Base-by-base conservation (phyloP, 495 filamentous ascomycete species). In the Podospora tetraspora region DNA sequence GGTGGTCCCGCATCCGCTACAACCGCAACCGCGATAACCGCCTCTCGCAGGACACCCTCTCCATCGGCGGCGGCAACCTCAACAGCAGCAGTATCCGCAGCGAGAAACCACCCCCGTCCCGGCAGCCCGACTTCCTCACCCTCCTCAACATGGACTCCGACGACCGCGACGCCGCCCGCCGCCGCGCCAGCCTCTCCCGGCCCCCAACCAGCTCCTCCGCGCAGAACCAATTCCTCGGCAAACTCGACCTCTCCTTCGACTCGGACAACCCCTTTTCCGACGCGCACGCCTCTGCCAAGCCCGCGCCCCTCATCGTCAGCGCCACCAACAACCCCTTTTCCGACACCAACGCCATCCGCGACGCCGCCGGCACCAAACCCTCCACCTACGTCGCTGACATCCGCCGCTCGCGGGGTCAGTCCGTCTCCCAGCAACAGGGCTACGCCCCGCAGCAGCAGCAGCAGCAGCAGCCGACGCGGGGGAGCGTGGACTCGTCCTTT, bases 321-420 rank as follows among this genome's bases (percentile, higher is more conserved):
- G 73, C 76, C 52, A 64, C 74, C 22, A 75, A 77, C 59, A 79
- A 84, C 64, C 81, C 80, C 37, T 82, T 86, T 61, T 76, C 75
- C 12, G 83, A 85, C 52, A 73, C 78, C 37, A 78, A 79, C 62
- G 74, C 80, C 34, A 73, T 80, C 25, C 62, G 62, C 25, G 69
- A 66, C 23, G 52, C 72, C 43, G 22, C 67, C 8, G 63, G 69
- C 27, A 37, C 68, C 61, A 79, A 77, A 23, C 74, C 76, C 11
- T 66, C 75, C 59, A 81, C 76, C 10, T 83, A 84, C 64, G 77
- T 82, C 13, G 72, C 79, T 52, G 77, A 79, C 65, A 74, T 82
- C 5, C 78, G 79, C 0, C 81, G 79, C 25, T 84, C 82, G 6
- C 79, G 83, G 9, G 80, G 80, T 4, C 77, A 79, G 30, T 80